phyloP scores from a whole-genome alignment of 2,329 filamentous ascomycete genomes.

The Cladophialophora exuberans region DNA sequence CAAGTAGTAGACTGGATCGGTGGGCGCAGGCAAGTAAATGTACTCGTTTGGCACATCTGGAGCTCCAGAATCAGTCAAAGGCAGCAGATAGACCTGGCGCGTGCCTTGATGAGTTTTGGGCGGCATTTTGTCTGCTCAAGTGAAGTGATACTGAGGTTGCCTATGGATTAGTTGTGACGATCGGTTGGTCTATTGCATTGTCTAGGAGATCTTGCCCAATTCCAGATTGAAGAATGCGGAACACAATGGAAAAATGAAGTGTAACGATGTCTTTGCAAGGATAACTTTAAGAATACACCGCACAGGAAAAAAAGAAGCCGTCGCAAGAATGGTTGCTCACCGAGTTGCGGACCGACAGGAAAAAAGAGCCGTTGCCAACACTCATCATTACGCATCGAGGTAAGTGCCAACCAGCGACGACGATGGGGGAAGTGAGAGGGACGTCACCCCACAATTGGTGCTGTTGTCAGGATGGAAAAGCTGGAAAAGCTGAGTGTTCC shows the following conservation, averaged over 20 bases:
- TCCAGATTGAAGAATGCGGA: conserved; percentile 7
- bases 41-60: conserved; percentile 88
- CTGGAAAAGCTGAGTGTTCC: conserved; percentile 17
- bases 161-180: neutral
- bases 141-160: neutral
- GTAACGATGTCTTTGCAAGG: conserved; percentile 1
- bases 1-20: conserved; percentile 66
- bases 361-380: conserved; percentile 1
- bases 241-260: neutral
- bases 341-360: neutral
- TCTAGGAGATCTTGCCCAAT: neutral
- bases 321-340: conserved; percentile 4
- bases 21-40: conserved; percentile 83
- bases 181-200: conserved; percentile 20
- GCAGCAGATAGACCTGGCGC: conserved; percentile 76
- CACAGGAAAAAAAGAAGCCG: neutral
- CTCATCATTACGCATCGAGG: conserved; percentile 9
- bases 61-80: conserved; percentile 89
- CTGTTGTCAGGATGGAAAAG: conserved; percentile 9
- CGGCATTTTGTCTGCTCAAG: conserved; percentile 27
- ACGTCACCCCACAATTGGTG: neutral
- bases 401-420: conserved; percentile 1
- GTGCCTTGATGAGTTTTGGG: conserved; percentile 30
- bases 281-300: conserved; percentile 7
- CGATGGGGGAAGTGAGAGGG: neutral